phyloP scores from a whole-genome alignment of 2,329 filamentous ascomycete species.

The Scorias spongiosa region DNA sequence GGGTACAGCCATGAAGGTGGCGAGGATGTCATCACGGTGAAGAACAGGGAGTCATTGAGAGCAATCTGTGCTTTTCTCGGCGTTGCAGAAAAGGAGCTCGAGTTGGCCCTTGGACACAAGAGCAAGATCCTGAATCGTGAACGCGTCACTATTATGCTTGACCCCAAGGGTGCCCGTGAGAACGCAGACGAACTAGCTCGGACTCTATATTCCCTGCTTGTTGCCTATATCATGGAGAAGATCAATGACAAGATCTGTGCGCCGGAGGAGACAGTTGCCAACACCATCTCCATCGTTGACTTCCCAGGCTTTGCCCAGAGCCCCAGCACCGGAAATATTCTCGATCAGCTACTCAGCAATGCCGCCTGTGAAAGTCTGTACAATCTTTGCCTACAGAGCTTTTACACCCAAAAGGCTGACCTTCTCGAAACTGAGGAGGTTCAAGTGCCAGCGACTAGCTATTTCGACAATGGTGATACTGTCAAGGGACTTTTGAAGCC shows the following conservation, averaged over 20 bases:
- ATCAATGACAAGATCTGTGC: constrained; percentile 86
- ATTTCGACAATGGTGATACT: constrained; percentile 94
- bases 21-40: constrained; percentile 70
- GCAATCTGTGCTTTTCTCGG: constrained; percentile 92
- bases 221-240: constrained; percentile 83
- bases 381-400: constrained; percentile 84
- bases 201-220: constrained; percentile 83
- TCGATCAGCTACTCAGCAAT: constrained; percentile 91
- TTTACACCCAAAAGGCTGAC: constrained; percentile 89
- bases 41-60: constrained; percentile 77
- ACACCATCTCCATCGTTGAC: constrained; percentile 89
- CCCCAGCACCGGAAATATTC: constrained; percentile 62
- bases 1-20: constrained; percentile 92
- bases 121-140: constrained; percentile 93
- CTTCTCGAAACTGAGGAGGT: constrained; percentile 91
- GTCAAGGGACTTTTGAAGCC: constrained; percentile 83
- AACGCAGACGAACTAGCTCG: constrained; percentile 91
- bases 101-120: constrained; percentile 83
- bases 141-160: constrained; percentile 96
- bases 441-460: constrained; percentile 75
- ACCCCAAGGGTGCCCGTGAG: constrained; percentile 72
- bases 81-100: constrained; percentile 63
- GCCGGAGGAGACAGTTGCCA: constrained; percentile 71
- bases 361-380: constrained; percentile 84
- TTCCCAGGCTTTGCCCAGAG: constrained; percentile 90